Base-by-base conservation (phyloP, 2,329 filamentous ascomycete genomes). In the Cladosporium phlei region DNA sequence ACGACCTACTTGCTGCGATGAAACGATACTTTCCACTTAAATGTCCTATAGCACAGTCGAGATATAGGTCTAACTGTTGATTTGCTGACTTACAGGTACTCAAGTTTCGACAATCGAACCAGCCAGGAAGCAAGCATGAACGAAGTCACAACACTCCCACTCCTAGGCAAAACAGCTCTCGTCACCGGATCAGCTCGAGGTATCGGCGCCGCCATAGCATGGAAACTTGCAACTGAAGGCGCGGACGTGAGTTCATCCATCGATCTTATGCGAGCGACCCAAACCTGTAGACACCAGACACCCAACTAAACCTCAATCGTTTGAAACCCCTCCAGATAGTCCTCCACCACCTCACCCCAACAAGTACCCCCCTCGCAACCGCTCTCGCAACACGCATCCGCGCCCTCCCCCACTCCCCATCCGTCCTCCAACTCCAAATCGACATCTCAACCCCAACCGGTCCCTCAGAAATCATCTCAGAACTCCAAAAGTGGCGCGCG, bases 161-260 rank as follows among this genome's bases (percentile, higher is more conserved):
- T 39, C 16, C 16, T 14, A 20, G 25, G 37, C 22, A 39, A 39
- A 25, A 39, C 37, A 1, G 72, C 72, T 27, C 72, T 77, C 32
- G 68, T 77, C 1, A 77, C 72, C 2, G 74, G 75, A 7, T 69
- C 67, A 11, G 72, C 70, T n/a, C 62, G 74, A 49, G 72, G 73
- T 5, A 74, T 78, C 7, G 74, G 75, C 19, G 66, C 65, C 24
- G 68, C 65, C 37, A 67, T 77, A 32, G 74, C 72, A 16, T 59
- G 71, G 30, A 71, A 75, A 43, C 58, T 77, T 9, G 74, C 72
- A 11, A 61, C 60, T n/a, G 65, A 68, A 35, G 73, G 71, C 25
- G 71, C 72, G 34, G 72, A 69, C 46, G 66, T 75, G 8, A 61
- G 37, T 20, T n/a, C n/a, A n/a, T n/a, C n/a, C n/a, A n/a, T n/a